phyloP scores from a whole-genome alignment of 192 early-diverging fungal genomes.

The Phlyctochytrium arcticum region DNA sequence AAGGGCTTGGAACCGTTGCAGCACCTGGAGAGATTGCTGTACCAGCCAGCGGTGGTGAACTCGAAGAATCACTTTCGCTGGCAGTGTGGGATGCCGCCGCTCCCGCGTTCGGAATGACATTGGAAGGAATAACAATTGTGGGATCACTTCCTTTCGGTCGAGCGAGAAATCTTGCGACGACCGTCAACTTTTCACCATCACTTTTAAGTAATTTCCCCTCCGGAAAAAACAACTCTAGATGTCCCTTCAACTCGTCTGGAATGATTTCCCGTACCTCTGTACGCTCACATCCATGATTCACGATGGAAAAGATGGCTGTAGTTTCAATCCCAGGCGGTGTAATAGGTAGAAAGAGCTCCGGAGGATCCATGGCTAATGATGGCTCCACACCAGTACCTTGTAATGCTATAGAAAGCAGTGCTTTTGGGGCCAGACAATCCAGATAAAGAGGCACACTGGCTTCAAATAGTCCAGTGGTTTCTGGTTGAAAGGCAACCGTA shows the following conservation, averaged over 20 bases:
- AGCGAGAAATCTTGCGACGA: slow-evolving; percentile 31
- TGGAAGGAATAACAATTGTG: background rate
- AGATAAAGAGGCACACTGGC: slow-evolving; percentile 33
- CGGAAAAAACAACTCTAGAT: slow-evolving; percentile 43
- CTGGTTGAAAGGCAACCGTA: slow-evolving; percentile 37
- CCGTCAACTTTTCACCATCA: slow-evolving; percentile 44
- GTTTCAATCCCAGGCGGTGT: slow-evolving; percentile 29
- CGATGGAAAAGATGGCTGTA: slow-evolving; percentile 34
- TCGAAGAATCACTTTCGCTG: too few species aligned
- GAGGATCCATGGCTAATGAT: slow-evolving; percentile 45
- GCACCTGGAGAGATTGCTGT: too few species aligned
- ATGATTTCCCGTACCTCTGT: slow-evolving; percentile 38
- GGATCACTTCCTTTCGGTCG: slow-evolving; percentile 3
- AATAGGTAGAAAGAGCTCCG: slow-evolving; percentile 47
- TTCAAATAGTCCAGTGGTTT: slow-evolving; percentile 28
- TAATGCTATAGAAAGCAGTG: slow-evolving; percentile 30
- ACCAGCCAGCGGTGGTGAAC: too few species aligned
- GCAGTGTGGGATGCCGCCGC: too few species aligned
- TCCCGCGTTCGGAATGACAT: background rate
- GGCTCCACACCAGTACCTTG: slow-evolving; percentile 44
- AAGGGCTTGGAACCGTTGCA: too few species aligned
- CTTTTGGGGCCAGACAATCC: slow-evolving; percentile 37
- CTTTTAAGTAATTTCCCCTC: slow-evolving; percentile 49
- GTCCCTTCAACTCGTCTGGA: slow-evolving; percentile 11
- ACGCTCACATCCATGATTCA: slow-evolving; percentile 52